These are phyloP conservation scores for Xylariaceae sp. DNA, from an alignment of 2,329 filamentous ascomycete species.

Conservation along the genomic window DNA sequence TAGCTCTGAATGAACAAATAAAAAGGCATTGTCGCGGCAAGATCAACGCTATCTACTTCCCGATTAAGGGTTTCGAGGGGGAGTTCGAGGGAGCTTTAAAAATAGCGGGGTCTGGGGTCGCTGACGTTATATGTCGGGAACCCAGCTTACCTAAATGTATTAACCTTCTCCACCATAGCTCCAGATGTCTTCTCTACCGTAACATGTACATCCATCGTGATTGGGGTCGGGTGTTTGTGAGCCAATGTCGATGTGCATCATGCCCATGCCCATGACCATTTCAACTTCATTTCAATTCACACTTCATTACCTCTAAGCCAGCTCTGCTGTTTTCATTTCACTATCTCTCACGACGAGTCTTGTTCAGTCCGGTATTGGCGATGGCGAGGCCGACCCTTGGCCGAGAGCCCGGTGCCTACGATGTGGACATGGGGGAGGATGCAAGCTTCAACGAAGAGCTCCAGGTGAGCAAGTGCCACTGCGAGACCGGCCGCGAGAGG, in stretches of 20 bases:
- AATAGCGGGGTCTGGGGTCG: background rate
- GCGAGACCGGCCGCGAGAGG: constrained; percentile 29
- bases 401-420: constrained; percentile 2
- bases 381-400: background rate
- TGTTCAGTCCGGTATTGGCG: no score
- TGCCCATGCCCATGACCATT: background rate
- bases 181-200: background rate
- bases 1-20: background rate
- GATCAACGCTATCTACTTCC: background rate
- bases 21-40: background rate
- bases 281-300: background rate
- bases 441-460: constrained; percentile 23
- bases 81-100: background rate
- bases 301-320: background rate
- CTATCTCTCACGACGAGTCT: background rate
- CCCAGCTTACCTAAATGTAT: background rate
- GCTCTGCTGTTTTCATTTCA: background rate
- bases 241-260: background rate
- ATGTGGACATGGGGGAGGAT: constrained; percentile 24
- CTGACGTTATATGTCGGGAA: background rate
- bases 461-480: constrained; percentile 27
- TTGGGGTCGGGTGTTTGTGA: background rate
- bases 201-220: background rate
- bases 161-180: background rate
- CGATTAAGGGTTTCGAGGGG: no score